phyloP scores from a whole-genome alignment of 805 yeast genomes.

The Candida montana region DNA sequence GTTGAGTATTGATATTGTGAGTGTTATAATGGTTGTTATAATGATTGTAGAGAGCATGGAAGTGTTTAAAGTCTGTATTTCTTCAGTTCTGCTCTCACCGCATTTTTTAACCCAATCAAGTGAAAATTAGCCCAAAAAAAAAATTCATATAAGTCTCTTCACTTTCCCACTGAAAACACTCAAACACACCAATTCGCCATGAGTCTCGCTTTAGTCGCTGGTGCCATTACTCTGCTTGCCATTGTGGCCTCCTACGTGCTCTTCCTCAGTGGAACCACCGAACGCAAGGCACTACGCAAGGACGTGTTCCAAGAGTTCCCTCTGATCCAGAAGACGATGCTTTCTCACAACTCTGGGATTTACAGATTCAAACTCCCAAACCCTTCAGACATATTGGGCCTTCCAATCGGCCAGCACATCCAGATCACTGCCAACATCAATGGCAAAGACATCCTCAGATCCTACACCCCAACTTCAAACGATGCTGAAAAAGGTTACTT shows the following conservation, averaged over 20 bases:
- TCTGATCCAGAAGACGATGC: conserved; percentile 64
- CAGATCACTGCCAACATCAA: conserved; percentile 69
- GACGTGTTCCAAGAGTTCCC: conserved; percentile 75
- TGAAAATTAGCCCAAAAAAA: background rate
- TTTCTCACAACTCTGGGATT: conserved; percentile 76
- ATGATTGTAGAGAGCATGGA: background rate
- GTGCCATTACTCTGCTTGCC: conserved; percentile 12
- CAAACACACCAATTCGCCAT: background rate
- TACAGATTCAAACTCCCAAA: conserved; percentile 81
- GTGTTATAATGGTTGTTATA: background rate
- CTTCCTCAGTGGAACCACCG: conserved; percentile 4
- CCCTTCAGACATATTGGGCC: conserved; percentile 68
- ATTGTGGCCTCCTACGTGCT: conserved; percentile 8
- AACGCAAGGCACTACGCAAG: conserved; percentile 47
- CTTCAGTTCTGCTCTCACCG: background rate
- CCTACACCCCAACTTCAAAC: conserved; percentile 85
- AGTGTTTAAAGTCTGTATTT: background rate
- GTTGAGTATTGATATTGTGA: too few species aligned
- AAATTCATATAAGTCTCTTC: background rate
- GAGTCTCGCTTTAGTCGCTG: conserved; percentile 6
- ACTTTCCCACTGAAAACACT: too few species aligned
- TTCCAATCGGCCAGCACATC: conserved; percentile 94
- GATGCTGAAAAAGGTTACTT: conserved; percentile 77
- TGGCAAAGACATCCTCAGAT: conserved; percentile 77
- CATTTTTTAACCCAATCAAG: conserved; percentile 2